These are phyloP conservation scores for Smittium culicis DNA, from an alignment of 371 early-diverging fungal genomes.

Conservation along the genomic window DNA sequence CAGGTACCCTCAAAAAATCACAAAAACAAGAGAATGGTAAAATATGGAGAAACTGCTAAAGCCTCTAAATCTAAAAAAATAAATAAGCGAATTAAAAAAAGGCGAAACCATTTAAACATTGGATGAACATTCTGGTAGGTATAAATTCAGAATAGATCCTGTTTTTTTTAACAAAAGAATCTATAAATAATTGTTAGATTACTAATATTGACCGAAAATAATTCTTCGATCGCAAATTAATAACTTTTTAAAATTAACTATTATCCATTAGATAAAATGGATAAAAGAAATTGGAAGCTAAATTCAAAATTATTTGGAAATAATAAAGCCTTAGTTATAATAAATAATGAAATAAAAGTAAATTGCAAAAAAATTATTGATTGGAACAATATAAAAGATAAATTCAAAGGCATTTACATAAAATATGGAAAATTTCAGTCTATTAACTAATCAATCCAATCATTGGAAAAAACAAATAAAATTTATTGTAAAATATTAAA, in stretches of 20 bases:
- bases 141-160: slow-evolving; percentile 6
- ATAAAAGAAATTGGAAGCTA: neutral
- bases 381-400: neutral
- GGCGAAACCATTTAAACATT: neutral
- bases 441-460: neutral
- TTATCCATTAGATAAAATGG: neutral
- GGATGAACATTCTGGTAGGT: neutral
- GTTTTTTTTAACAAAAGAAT: neutral
- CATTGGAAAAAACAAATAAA: neutral
- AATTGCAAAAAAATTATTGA: neutral
- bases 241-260: neutral
- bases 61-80: neutral
- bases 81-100: neutral
- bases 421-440: neutral
- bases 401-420: neutral
- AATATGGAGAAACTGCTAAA: neutral
- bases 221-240: neutral
- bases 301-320: neutral
- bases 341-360: neutral
- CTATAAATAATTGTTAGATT: neutral
- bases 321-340: neutral
- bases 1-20: neutral
- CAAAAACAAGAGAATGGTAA: neutral
- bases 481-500: neutral
- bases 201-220: neutral